phyloP scores from a whole-genome alignment of 2,329 filamentous ascomycete species.

The Macrophomina tecta region DNA sequence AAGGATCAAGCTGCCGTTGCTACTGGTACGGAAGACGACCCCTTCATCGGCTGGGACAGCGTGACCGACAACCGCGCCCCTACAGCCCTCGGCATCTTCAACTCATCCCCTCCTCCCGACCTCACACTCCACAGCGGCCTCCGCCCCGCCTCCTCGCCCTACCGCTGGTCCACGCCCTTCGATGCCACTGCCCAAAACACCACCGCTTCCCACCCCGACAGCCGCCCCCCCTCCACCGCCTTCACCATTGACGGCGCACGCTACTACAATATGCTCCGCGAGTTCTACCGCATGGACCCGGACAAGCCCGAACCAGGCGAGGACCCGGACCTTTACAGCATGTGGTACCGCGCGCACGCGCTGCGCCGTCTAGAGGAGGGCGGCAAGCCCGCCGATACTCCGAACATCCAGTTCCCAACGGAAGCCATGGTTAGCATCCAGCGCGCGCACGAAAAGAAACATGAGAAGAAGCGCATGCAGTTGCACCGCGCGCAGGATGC shows the following conservation, averaged over 20 bases:
- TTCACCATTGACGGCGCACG: not conserved
- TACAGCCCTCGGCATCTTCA: not conserved
- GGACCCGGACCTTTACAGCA: not conserved
- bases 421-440: not conserved
- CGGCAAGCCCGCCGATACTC: not conserved
- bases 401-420: not conserved
- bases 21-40: not conserved
- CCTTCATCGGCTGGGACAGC: not conserved
- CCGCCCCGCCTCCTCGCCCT: not conserved
- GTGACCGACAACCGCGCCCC: not conserved
- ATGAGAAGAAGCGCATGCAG: not conserved
- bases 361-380: constrained; percentile 13
- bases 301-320: not conserved
- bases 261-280: not conserved
- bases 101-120: not conserved
- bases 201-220: no score
- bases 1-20: not conserved
- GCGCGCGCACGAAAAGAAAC: not conserved
- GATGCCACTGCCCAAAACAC: not conserved
- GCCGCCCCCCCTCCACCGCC: not conserved
- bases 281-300: not conserved
- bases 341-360: constrained; percentile 13
- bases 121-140: not conserved
- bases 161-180: not conserved
- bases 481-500: not conserved